Percentiles rank a stretch among this genome's conserved stretches.
Evolutionary conservation across 139 green algal genomes (phyloP).

Genomic region (Volvox reticuliferus): DNA sequence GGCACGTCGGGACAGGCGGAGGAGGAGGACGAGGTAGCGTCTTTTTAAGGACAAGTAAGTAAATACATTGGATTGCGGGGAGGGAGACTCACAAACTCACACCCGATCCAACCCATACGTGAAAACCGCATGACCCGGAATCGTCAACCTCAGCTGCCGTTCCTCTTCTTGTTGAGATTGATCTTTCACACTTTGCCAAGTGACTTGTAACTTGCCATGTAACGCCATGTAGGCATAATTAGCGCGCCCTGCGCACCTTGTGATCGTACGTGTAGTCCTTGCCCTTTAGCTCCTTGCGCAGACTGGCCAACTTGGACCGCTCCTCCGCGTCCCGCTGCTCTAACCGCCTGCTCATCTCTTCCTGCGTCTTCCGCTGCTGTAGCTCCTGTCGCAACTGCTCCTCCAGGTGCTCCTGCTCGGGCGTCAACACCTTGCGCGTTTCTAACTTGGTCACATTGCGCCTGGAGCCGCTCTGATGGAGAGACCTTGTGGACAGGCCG

Average conservation of each 20-base stretch:
- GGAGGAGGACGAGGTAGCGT: neutral
- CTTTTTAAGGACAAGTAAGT: no score
- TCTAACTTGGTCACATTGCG: slow-evolving; percentile 42
- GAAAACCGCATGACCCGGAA: no score
- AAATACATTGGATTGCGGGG: no score
- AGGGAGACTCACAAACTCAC: no score
- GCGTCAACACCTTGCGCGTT: slow-evolving; percentile 36
- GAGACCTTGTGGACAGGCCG: neutral
- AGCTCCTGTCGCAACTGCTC: slow-evolving; percentile 71
- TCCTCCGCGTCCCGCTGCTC: slow-evolving; percentile 64
- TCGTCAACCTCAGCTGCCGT: no score
- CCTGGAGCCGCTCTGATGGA: neutral
- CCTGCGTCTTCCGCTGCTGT: slow-evolving; percentile 43
- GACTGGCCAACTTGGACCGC: slow-evolving; percentile 34
- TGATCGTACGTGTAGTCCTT: slow-evolving; percentile 76
- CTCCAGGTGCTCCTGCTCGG: slow-evolving; percentile 63
- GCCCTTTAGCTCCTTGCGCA: slow-evolving; percentile 67
- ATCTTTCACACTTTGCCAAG: no score
- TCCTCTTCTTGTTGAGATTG: no score
- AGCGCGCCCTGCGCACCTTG: slow-evolving; percentile 27
- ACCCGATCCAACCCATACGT: no score
- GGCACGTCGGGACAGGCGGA: neutral
- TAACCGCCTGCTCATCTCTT: slow-evolving; percentile 41
- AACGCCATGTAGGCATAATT: no score
- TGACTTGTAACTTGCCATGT: no score